These are phyloP conservation scores for Mycena belliarum DNA, from an alignment of 768 basidiomycete species.

Conservation along the genomic window DNA sequence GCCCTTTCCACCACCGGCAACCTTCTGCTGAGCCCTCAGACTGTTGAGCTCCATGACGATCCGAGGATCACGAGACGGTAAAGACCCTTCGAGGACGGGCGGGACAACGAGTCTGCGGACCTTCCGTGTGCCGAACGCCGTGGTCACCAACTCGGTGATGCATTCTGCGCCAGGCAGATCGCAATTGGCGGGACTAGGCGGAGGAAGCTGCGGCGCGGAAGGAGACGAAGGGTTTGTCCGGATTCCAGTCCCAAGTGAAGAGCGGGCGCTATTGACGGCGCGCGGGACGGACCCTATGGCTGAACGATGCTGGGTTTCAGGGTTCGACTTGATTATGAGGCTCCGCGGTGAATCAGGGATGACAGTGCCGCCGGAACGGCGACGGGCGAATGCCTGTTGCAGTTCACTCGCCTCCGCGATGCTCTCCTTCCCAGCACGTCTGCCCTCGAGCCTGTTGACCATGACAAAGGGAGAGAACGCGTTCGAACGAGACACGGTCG, in stretches of 20 bases:
- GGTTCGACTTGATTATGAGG: not conserved
- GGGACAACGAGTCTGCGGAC: constrained; percentile 6
- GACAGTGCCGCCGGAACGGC: not conserved
- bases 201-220: not conserved
- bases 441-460: not conserved
- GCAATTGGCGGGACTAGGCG: not conserved
- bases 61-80: constrained; percentile 2
- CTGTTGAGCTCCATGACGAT: constrained; percentile 1
- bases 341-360: not conserved
- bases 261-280: not conserved
- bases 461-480: not conserved
- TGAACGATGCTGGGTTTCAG: not conserved
- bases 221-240: too few relatives aligned
- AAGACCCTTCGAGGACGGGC: not conserved
- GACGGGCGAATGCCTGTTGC: constrained; percentile 13
- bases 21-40: constrained; percentile 8
- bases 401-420: not conserved
- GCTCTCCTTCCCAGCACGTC: not conserved
- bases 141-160: not conserved
- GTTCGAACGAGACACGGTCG: not conserved
- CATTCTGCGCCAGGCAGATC: constrained; percentile 7
- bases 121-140: constrained; percentile 6
- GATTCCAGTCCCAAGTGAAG: not conserved
- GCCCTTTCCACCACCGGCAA: not conserved
- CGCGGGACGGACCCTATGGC: not conserved